Percentiles rank a stretch among this genome's conserved stretches.
Evolutionary conservation across 345 rosid species (phyloP).

Genomic region (Turnera subulata): DNA sequence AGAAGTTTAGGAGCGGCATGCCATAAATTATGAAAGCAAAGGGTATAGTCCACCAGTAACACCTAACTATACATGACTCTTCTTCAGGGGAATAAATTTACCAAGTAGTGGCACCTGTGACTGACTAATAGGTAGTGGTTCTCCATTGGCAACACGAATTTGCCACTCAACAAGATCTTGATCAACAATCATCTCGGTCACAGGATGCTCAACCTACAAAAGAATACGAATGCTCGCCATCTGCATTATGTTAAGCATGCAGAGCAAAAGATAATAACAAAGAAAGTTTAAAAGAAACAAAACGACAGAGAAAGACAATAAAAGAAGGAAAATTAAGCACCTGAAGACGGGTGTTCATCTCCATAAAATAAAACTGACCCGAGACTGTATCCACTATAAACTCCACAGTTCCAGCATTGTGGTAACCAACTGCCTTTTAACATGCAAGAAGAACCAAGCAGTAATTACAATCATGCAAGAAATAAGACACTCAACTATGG

Average conservation of each 20-base stretch:
- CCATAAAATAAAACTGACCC: slow-evolving; percentile 88
- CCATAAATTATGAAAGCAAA: not conserved
- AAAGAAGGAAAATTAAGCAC: slow-evolving; percentile 29
- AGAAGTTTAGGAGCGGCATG: not conserved
- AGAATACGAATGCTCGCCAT: slow-evolving; percentile 14
- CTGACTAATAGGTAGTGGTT: slow-evolving; percentile 74
- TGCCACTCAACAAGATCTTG: slow-evolving; percentile 99
- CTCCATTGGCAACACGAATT: slow-evolving; percentile 85
- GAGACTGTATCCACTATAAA: slow-evolving; percentile 78
- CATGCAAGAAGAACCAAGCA: slow-evolving; percentile 24
- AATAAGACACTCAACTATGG: too few species aligned
- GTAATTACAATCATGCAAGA: too few species aligned
- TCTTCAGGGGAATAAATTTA: slow-evolving; percentile 14
- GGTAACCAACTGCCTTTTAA: slow-evolving; percentile 86
- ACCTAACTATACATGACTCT: not conserved
- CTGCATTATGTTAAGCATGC: slow-evolving; percentile 10
- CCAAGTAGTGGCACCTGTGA: slow-evolving; percentile 76
- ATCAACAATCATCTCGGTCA: slow-evolving; percentile 93
- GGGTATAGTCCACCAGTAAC: not conserved
- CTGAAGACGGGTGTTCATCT: slow-evolving; percentile 98
- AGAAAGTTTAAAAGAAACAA: not conserved
- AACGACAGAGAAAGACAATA: too few species aligned
- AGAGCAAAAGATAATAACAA: not conserved
- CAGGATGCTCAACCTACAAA: slow-evolving; percentile 92
- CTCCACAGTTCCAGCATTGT: slow-evolving; percentile 97